Conservation (phyloP, 345 rosid genomes). For the Eucalyptus regnans region DNA sequence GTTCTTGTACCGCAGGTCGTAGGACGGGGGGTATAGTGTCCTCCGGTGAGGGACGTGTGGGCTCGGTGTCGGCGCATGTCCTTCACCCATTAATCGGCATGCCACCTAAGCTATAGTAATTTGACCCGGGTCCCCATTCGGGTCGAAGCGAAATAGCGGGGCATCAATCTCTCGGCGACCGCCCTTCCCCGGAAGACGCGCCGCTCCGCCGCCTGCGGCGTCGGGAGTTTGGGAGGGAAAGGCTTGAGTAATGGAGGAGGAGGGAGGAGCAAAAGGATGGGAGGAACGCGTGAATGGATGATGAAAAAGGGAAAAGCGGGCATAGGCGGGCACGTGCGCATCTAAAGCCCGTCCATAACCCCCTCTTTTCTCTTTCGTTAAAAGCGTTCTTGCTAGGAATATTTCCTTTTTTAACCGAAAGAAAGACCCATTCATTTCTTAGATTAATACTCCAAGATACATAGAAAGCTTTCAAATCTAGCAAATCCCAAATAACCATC, state of each 20-base stretch:
- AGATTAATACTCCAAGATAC: too few species aligned
- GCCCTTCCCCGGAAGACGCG: background rate
- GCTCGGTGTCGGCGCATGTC: background rate
- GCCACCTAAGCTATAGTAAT: background rate
- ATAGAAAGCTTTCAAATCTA: too few species aligned
- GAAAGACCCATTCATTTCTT: too few species aligned
- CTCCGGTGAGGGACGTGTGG: background rate
- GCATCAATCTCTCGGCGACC: background rate
- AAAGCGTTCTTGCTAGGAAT: background rate
- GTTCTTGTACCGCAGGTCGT: background rate
- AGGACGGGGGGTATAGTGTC: background rate
- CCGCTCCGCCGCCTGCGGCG: background rate
- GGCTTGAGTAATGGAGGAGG: too few species aligned
- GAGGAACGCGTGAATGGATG: background rate
- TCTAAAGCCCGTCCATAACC: background rate
- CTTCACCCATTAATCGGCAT: background rate
- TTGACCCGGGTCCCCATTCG: background rate
- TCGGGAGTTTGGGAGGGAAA: background rate
- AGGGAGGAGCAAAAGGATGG: background rate
- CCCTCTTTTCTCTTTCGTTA: background rate
- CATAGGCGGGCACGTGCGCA: background rate
- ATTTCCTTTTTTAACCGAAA: too few species aligned
- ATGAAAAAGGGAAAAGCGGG: background rate
- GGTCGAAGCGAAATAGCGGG: background rate
- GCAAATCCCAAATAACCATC: too few species aligned